Evolutionary conservation across 176 grass and related monocot species (phyloP), one percentile per base, ranked within the genome.

Genomic region (Ensete glaucum): DNA sequence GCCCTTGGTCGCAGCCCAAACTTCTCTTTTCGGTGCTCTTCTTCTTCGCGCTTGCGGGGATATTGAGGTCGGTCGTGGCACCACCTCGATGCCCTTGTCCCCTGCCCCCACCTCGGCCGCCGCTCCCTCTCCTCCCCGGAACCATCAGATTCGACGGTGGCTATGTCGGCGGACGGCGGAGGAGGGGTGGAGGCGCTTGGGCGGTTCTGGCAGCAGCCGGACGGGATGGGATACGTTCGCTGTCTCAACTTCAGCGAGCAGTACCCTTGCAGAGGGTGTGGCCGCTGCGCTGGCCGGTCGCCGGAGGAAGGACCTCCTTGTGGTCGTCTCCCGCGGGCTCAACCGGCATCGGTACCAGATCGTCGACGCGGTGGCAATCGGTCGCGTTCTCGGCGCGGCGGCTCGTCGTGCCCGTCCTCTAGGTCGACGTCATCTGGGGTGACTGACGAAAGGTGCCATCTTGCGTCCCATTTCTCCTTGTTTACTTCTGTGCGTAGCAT

Each of bases 321-420:
- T 81, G 48, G 83, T 85, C 34, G 34, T 83, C 53, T 75, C 77
- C 7, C 81, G 85, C 1, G 85, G 85, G 4, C 25, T 87, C 77
- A 87, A 87, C 56, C 85, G 83, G 77, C 85, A 87, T 73, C 53
- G 81, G 58, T 77, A 83, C 57, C 80, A 87, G 77, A 87, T 87
- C 50, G 77, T 87, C 57, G 85, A 87, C 70, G 85, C 85, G 0
- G 85, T 87, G 69, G 85, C 81, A 23, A 83, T 87, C 57, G 85
- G 81, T 0, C 63, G 77, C 19, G 83, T 87, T 54, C 85, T 87
- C n/a, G 81, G 85, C 1, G 85, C 85, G 6, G 66, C 81, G 63
- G 63, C 75, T 87, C 58, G 85, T 87, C 52, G 77, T 87, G 13
- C 85, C 85, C 1, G 69, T 87, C 54, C 79, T 87, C 62, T 81